Conservation (phyloP, 257 asterid genomes). For the Phtheirospermum japonicum region DNA sequence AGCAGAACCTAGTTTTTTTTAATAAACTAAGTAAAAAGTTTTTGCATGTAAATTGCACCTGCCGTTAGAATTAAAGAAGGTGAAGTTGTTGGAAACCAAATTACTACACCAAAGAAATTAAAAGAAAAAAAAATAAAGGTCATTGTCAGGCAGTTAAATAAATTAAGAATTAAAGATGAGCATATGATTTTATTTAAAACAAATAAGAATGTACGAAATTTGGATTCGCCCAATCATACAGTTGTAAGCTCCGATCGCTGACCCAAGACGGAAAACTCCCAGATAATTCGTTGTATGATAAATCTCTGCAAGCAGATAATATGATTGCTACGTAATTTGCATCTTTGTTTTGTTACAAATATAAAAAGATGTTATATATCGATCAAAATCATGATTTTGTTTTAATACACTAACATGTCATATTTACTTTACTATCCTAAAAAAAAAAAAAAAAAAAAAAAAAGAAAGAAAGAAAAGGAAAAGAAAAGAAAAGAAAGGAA, state of each 20-base stretch:
- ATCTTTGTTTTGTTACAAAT: too few relatives aligned
- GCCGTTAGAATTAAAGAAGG: constrained; percentile 36
- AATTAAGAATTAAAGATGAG: background rate
- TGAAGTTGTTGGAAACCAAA: constrained; percentile 72
- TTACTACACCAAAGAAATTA: constrained; percentile 41
- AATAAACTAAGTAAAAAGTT: background rate
- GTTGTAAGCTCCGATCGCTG: constrained; percentile 40
- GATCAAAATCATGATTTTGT: too few relatives aligned
- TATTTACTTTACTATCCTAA: too few relatives aligned
- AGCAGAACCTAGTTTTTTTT: constrained; percentile 1
- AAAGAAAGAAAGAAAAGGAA: too few relatives aligned
- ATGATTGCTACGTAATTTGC: background rate
- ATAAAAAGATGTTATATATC: too few relatives aligned
- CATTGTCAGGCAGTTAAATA: background rate
- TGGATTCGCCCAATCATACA: constrained; percentile 15
- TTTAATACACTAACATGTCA: too few relatives aligned
- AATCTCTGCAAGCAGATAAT: constrained; percentile 49
- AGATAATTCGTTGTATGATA: constrained; percentile 69
- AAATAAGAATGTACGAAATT: background rate
- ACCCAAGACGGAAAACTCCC: constrained; percentile 83
- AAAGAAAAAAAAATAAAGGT: too few relatives aligned
- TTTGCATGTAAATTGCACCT: constrained; percentile 38
- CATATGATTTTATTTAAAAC: too few relatives aligned
- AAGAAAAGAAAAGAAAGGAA: too few relatives aligned
- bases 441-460: too few relatives aligned